phyloP scores from a whole-genome alignment of 257 asterid genomes.

The Nicotiana knightiana region DNA sequence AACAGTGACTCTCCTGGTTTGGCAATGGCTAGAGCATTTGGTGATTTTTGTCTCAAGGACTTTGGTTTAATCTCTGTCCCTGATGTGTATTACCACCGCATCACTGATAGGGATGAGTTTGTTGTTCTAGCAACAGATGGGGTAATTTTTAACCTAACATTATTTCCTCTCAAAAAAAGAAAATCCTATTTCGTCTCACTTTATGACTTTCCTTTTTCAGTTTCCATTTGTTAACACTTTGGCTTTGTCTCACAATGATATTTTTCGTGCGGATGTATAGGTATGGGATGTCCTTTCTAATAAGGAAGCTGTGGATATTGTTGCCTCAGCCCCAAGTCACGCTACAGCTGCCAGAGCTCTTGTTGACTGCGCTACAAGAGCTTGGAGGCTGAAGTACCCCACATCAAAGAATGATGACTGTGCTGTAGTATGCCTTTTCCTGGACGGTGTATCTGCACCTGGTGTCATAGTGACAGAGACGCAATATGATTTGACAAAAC shows the following conservation, averaged over 20 bases:
- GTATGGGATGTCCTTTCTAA: constrained; percentile 98
- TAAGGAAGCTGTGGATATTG: constrained; percentile 89
- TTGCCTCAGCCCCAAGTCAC: constrained; percentile 82
- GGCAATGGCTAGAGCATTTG: constrained; percentile 99
- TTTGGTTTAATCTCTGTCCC: constrained; percentile 95
- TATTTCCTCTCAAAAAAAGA: not conserved
- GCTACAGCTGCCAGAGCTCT: constrained; percentile 88
- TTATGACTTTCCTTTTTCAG: not conserved
- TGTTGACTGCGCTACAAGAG: constrained; percentile 88
- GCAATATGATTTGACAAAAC: constrained; percentile 14
- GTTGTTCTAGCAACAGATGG: constrained; percentile 95
- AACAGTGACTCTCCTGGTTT: constrained; percentile 94
- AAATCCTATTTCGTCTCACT: not conserved
- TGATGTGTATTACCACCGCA: constrained; percentile 83
- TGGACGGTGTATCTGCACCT: constrained; percentile 24
- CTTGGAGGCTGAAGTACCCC: constrained; percentile 98
- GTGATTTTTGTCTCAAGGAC: constrained; percentile 96
- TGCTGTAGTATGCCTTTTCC: constrained; percentile 83
- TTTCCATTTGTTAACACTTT: not conserved
- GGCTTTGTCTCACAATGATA: not conserved
- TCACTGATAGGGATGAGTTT: constrained; percentile 61
- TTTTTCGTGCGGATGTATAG: constrained; percentile 29
- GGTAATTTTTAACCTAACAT: constrained; percentile 39
- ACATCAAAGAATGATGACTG: constrained; percentile 96
- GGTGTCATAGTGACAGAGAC: constrained; percentile 17